Conservation (phyloP, 352 stramenopile species). For the Phytophthora boehmeriae region DNA sequence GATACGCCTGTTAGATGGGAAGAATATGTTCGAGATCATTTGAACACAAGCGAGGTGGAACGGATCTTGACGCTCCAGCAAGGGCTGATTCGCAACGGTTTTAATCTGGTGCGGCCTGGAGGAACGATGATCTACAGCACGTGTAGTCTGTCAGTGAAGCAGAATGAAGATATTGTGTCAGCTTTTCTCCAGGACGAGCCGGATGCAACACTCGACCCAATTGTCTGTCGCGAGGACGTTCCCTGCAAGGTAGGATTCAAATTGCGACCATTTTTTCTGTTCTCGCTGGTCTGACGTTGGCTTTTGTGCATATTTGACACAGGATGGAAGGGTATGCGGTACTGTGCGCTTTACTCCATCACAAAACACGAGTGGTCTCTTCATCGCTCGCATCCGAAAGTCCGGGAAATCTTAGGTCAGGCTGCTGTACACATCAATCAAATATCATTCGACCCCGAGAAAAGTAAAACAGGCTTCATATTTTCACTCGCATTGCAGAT, state of each 20-base stretch:
- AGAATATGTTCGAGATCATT: constrained; percentile 73
- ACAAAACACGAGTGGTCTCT: constrained; percentile 71
- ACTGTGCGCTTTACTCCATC: constrained; percentile 80
- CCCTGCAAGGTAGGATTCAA: constrained; percentile 49
- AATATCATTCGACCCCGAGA: too few species aligned
- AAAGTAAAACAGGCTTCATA: too few species aligned
- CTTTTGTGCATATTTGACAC: constrained; percentile 1
- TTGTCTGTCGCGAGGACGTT: constrained; percentile 42
- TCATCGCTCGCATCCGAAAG: constrained; percentile 72
- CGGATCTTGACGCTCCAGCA: constrained; percentile 69
- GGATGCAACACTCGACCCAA: constrained; percentile 39
- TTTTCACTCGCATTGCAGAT: too few species aligned
- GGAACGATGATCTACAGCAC: constrained; percentile 96
- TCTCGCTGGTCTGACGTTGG: background rate
- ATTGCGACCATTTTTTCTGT: background rate
- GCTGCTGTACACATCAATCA: too few species aligned
- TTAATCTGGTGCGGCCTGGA: constrained; percentile 84
- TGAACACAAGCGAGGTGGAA: constrained; percentile 56
- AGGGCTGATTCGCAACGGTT: constrained; percentile 83
- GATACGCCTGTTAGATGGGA: constrained; percentile 72
- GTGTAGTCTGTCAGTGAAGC: constrained; percentile 91
- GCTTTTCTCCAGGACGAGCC: constrained; percentile 70
- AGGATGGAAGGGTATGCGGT: constrained; percentile 53
- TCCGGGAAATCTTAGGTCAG: too few species aligned
- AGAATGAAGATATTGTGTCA: constrained; percentile 94